Conservation (phyloP, 352 stramenopile genomes). For the Globisporangium perplexum region DNA sequence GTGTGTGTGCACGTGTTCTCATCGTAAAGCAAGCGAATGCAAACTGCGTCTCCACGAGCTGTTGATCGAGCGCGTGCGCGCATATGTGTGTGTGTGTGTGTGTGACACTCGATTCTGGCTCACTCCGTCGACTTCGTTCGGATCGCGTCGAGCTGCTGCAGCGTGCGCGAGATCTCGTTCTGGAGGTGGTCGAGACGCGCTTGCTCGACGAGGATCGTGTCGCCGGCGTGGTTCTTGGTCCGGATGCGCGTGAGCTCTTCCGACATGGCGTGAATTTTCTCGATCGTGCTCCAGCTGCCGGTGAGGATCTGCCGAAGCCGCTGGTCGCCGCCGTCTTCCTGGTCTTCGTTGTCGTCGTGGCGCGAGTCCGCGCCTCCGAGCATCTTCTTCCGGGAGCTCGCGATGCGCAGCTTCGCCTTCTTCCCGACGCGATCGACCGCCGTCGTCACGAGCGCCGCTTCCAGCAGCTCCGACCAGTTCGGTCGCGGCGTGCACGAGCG, state of each 20-base stretch:
- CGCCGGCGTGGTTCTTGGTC: conserved; percentile 36
- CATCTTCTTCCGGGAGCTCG: conserved; percentile 12
- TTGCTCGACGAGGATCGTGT: conserved; percentile 42
- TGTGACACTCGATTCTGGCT: not conserved
- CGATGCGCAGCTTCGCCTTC: conserved; percentile 28
- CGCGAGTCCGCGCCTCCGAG: conserved; percentile 8
- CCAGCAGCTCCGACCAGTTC: conserved; percentile 53
- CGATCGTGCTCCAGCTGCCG: conserved; percentile 57
- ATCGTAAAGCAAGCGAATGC: not conserved
- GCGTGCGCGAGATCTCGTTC: conserved; percentile 42
- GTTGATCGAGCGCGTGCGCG: not conserved
- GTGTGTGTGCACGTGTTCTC: conserved; percentile 1
- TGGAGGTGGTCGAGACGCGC: conserved; percentile 54
- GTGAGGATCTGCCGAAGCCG: conserved; percentile 41
- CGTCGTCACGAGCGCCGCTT: conserved; percentile 46
- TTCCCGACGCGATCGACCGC: conserved; percentile 36
- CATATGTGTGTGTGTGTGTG: too few relatives aligned
- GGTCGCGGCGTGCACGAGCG: conserved; percentile 57
- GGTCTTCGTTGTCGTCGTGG: conserved; percentile 3
- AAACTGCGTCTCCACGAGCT: not conserved
- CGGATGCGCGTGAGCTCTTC: conserved; percentile 46
- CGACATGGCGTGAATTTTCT: conserved; percentile 50
- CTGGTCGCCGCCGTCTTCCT: conserved; percentile 28
- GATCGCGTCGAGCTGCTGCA: conserved; percentile 48
- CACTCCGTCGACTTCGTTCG: conserved; percentile 5